These are phyloP conservation scores for Neocallimastix lanati DNA, from an alignment of 192 early-diverging fungal species.

Conservation along the genomic window DNA sequence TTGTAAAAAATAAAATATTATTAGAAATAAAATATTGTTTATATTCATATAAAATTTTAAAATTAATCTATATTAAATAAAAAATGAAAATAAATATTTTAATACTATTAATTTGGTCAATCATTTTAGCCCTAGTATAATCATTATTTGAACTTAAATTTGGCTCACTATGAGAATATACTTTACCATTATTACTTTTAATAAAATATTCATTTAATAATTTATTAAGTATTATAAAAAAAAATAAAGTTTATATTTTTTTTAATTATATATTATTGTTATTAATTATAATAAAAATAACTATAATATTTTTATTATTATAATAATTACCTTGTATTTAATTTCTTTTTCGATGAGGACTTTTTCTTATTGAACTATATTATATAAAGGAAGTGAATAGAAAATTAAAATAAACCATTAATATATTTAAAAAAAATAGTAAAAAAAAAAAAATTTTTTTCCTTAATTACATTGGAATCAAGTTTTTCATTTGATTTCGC, in stretches of 20 bases:
- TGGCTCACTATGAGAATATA: not conserved
- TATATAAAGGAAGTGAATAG: too few species aligned
- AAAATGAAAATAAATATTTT: too few species aligned
- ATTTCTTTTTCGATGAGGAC: not conserved
- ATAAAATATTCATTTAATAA: too few species aligned
- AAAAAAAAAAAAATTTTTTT: too few species aligned
- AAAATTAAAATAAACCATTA: too few species aligned
- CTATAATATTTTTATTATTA: not conserved
- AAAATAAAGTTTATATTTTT: too few species aligned
- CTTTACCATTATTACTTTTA: not conserved
- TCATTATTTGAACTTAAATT: not conserved
- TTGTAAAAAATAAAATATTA: too few species aligned
- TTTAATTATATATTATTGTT: not conserved
- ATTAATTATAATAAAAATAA: not conserved
- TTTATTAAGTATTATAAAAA: too few species aligned
- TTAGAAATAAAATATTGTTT: too few species aligned
- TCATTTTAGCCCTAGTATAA: not conserved
- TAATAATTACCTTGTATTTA: not conserved
- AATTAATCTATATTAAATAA: too few species aligned
- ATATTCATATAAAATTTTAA: too few species aligned
- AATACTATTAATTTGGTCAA: not conserved
- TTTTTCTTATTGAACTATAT: not conserved
- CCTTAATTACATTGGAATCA: not conserved
- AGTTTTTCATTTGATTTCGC: not conserved
- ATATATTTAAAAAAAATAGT: too few species aligned